A percentile compares a stretch with the other conserved stretches of the same genome.
phyloP scores from a whole-genome alignment of 306 rosid genomes.

The Potentilla sterilis region DNA sequence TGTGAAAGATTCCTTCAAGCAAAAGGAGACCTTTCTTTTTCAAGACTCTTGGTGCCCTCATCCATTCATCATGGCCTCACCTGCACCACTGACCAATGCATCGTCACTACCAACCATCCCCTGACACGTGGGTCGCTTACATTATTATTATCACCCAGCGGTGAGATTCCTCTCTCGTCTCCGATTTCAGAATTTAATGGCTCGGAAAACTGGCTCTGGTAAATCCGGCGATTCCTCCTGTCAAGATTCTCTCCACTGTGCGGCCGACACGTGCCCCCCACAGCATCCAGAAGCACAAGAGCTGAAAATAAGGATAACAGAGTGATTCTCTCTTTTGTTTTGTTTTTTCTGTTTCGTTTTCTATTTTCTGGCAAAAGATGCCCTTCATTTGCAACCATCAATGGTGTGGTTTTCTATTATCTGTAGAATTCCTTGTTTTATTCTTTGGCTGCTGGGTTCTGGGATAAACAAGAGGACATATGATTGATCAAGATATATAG shows the following conservation, averaged over 20 bases:
- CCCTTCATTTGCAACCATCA: slow-evolving; percentile 31
- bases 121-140: slow-evolving; percentile 22
- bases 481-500: neutral
- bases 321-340: slow-evolving; percentile 41
- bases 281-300: slow-evolving; percentile 26
- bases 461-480: neutral
- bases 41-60: neutral
- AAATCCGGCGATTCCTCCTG: slow-evolving; percentile 24
- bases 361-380: slow-evolving; percentile 21
- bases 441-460: neutral
- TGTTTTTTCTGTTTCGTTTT: slow-evolving; percentile 8
- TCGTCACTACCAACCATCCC: slow-evolving; percentile 2
- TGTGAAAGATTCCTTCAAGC: slow-evolving; percentile 17
- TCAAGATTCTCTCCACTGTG: slow-evolving; percentile 25
- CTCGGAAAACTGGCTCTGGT: neutral
- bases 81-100: neutral
- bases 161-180: slow-evolving; percentile 35
- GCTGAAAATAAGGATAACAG: slow-evolving; percentile 9
- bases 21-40: neutral
- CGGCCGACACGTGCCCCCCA: slow-evolving; percentile 22
- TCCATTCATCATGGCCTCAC: neutral
- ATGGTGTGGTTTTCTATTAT: neutral
- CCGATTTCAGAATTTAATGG: slow-evolving; percentile 29
- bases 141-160: slow-evolving; percentile 8
- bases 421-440: neutral